Percentiles rank a stretch among this genome's conserved stretches.
These are phyloP conservation scores for Agrocybe pediades DNA, from an alignment of 768 basidiomycete genomes.

Conservation along the genomic window DNA sequence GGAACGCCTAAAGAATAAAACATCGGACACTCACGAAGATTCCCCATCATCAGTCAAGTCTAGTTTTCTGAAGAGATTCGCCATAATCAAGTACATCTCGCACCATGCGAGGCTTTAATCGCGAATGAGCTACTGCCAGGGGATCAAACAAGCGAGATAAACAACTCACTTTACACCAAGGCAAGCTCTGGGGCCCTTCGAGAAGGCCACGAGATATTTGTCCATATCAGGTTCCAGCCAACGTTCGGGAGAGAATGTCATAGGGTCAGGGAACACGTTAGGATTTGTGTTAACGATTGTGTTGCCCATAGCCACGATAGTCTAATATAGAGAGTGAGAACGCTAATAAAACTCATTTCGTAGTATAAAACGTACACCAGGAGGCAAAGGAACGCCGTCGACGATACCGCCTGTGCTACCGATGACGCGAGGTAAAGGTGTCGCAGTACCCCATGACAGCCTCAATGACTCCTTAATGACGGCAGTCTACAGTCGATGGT, in stretches of 20 bases:
- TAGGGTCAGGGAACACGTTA: background rate
- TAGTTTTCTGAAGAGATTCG: slow-evolving; percentile 33
- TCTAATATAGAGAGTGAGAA: background rate
- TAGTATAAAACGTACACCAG: slow-evolving; percentile 27
- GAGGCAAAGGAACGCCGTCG: slow-evolving; percentile 32
- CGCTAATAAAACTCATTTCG: background rate
- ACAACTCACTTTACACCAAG: background rate
- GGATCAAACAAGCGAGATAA: background rate
- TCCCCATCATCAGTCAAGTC: slow-evolving; percentile 21
- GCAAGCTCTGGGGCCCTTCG: background rate
- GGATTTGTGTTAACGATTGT: background rate
- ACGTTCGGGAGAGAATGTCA: background rate
- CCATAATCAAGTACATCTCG: slow-evolving; percentile 31
- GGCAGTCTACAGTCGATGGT: slow-evolving; percentile 44
- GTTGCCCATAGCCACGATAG: background rate
- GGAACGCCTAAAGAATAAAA: background rate
- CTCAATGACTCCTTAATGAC: slow-evolving; percentile 46
- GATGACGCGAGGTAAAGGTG: slow-evolving; percentile 37
- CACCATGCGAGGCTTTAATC: slow-evolving; percentile 33
- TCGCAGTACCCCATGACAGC: slow-evolving; percentile 35
- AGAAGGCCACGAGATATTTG: background rate
- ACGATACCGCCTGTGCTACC: slow-evolving; percentile 32
- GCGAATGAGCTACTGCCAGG: no score
- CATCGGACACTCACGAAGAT: slow-evolving; percentile 8
- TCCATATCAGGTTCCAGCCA: background rate